Evolutionary conservation across 768 basidiomycete genomes (phyloP).

Genomic region (Suillus americanus): DNA sequence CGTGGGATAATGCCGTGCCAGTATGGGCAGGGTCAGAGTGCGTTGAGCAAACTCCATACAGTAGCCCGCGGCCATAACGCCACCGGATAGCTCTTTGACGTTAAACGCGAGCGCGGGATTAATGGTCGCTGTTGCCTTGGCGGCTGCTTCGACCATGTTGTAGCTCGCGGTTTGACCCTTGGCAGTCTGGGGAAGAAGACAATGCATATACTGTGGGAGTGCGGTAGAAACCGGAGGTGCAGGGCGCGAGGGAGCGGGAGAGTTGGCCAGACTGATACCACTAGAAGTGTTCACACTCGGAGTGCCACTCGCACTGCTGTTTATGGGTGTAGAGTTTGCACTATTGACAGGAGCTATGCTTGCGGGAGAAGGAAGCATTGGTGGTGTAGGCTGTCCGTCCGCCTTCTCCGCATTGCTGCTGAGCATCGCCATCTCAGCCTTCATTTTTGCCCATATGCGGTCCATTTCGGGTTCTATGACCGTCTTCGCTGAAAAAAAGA

Average conservation of each 20-base stretch:
- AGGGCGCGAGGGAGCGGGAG: conserved; percentile 25
- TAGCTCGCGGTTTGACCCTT: conserved; percentile 30
- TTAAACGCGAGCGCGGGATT: conserved; percentile 25
- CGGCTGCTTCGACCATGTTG: conserved; percentile 30
- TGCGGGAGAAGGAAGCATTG: conserved; percentile 79
- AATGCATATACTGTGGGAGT: conserved; percentile 37
- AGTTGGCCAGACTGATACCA: conserved; percentile 21
- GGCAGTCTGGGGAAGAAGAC: conserved; percentile 27
- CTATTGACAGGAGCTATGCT: conserved; percentile 67
- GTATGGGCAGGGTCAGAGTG: conserved; percentile 60
- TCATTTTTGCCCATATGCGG: conserved; percentile 35
- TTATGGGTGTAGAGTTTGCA: conserved; percentile 76
- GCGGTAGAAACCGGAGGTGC: conserved; percentile 34
- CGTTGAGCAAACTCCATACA: conserved; percentile 49
- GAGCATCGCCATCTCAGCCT: conserved; percentile 29
- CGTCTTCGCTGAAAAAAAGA: conserved; percentile 38
- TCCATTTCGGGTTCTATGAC: conserved; percentile 35
- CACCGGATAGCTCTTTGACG: conserved; percentile 30
- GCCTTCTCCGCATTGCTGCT: conserved; percentile 36
- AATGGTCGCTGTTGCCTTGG: conserved; percentile 29
- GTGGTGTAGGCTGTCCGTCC: conserved; percentile 49
- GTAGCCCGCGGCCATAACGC: conserved; percentile 43
- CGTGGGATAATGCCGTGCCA: conserved; percentile 71
- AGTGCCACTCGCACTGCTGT: conserved; percentile 51
- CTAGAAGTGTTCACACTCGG: conserved; percentile 40